phyloP scores from a whole-genome alignment of 2,329 filamentous ascomycete species.

The Colletotrichum endophyticum region DNA sequence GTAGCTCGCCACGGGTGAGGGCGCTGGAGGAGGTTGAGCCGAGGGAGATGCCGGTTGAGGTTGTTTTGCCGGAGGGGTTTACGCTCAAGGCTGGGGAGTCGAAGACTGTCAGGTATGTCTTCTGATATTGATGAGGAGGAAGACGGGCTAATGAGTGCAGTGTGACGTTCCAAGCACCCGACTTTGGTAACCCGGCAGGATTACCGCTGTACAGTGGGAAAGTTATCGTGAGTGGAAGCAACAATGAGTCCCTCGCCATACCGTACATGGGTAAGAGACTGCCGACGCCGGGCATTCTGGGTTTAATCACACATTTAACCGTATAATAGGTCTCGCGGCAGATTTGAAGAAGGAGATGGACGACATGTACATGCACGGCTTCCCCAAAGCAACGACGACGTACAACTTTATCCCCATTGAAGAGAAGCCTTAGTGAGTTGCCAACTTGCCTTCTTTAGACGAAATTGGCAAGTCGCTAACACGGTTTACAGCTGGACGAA shows the following conservation, averaged over 20 bases:
- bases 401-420: accelerated
- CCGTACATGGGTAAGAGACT: slow-evolving; percentile 31
- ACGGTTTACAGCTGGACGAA: slow-evolving; percentile 18
- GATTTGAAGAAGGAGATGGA: slow-evolving; percentile 24
- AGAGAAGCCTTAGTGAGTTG: not conserved
- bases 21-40: slow-evolving; percentile 25
- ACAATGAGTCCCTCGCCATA: slow-evolving; percentile 34
- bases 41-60: slow-evolving; percentile 18
- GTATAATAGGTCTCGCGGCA: slow-evolving; percentile 22
- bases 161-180: slow-evolving; percentile 32
- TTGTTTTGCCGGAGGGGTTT: slow-evolving; percentile 24
- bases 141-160: not conserved
- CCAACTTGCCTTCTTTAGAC: not conserved
- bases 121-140: not conserved
- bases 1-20: slow-evolving; percentile 21
- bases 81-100: slow-evolving; percentile 28
- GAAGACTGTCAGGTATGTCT: slow-evolving; percentile 25
- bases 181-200: slow-evolving; percentile 27
- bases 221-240: slow-evolving; percentile 31
- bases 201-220: slow-evolving; percentile 39
- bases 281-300: accelerated
- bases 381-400: not conserved
- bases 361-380: slow-evolving; percentile 19
- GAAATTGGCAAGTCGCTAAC: not conserved
- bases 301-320: not conserved